A percentile compares a stretch with the other conserved stretches of the same genome.
Evolutionary conservation across 176 grass and related monocot genomes (phyloP).

Genomic region (Zizania latifolia): DNA sequence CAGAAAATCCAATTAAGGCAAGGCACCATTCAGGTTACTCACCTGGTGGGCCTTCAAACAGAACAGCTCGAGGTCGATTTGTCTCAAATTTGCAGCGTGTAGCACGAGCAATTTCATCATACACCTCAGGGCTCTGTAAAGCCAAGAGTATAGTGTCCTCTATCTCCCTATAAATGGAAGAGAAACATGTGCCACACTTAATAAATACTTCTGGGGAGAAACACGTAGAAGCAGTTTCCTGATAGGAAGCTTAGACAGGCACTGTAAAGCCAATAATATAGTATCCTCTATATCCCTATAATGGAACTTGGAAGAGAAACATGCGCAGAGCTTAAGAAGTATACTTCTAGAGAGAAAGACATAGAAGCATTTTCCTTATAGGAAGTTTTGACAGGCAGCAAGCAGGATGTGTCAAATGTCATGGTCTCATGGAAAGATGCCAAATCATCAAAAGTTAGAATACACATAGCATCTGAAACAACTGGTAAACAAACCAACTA

Average conservation of each 20-base stretch:
- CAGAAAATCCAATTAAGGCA: neutral
- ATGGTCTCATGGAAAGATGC: neutral
- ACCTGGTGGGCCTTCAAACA: slow-evolving; percentile 98
- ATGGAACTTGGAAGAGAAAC: slow-evolving; percentile 23
- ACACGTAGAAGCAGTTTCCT: neutral
- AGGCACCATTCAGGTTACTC: slow-evolving; percentile 3
- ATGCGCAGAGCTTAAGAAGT: neutral
- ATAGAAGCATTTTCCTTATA: neutral
- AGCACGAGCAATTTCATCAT: slow-evolving; percentile 83
- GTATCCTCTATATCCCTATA: slow-evolving; percentile 94
- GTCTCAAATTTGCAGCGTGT: slow-evolving; percentile 87
- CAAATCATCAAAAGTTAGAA: neutral
- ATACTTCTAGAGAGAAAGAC: neutral
- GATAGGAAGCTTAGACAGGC: slow-evolving; percentile 26
- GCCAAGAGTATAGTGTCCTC: slow-evolving; percentile 91
- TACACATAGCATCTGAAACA: neutral
- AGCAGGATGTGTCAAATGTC: neutral
- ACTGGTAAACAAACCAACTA: neutral
- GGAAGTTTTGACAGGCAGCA: neutral
- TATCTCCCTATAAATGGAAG: slow-evolving; percentile 71
- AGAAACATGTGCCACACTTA: slow-evolving; percentile 1
- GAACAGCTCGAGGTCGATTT: slow-evolving; percentile 80
- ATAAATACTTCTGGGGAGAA: neutral
- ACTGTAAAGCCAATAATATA: slow-evolving; percentile 82
- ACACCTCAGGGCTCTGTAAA: slow-evolving; percentile 84